Evolutionary conservation across 1,139 yeast species (phyloP).

Genomic region (Kodamaea sp.): DNA sequence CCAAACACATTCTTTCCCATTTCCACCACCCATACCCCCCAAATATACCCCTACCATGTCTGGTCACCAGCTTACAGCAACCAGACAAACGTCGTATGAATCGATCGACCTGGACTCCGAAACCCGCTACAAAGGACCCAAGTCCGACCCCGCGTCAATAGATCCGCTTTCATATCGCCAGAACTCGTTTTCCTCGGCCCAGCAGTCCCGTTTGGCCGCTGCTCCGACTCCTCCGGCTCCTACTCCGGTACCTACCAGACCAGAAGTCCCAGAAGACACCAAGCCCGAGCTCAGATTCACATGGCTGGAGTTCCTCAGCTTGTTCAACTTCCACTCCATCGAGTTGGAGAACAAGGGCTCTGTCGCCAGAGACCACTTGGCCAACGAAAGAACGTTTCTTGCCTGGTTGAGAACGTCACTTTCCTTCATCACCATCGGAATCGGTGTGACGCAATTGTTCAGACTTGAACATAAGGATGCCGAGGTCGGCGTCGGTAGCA

Average conservation of each 20-base stretch:
- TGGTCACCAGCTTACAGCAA: too few relatives aligned
- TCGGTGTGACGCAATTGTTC: constrained; percentile 45
- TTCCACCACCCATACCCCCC: too few relatives aligned
- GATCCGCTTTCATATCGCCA: too few relatives aligned
- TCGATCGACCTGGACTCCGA: constrained; percentile 1
- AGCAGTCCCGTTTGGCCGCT: constrained; percentile 1
- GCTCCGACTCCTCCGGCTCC: constrained; percentile 1
- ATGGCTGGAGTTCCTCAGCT: not conserved
- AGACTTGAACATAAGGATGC: constrained; percentile 29
- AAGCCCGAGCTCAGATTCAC: not conserved
- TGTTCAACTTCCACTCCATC: constrained; percentile 15
- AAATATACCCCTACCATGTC: too few relatives aligned
- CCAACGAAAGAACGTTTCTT: constrained; percentile 75
- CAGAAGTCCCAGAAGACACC: not conserved
- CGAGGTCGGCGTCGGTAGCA: constrained; percentile 18
- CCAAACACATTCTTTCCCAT: too few relatives aligned
- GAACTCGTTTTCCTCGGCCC: too few relatives aligned
- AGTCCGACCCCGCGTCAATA: too few relatives aligned
- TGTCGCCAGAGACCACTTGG: constrained; percentile 59
- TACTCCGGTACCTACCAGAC: not conserved
- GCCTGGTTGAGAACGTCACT: constrained; percentile 73
- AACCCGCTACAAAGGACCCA: too few relatives aligned
- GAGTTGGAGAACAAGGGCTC: constrained; percentile 41
- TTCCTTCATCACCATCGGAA: constrained; percentile 44
- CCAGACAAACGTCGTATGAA: constrained; percentile 8